Conservation (phyloP, 2,329 filamentous ascomycete genomes). For the Fusarium nematophilum region DNA sequence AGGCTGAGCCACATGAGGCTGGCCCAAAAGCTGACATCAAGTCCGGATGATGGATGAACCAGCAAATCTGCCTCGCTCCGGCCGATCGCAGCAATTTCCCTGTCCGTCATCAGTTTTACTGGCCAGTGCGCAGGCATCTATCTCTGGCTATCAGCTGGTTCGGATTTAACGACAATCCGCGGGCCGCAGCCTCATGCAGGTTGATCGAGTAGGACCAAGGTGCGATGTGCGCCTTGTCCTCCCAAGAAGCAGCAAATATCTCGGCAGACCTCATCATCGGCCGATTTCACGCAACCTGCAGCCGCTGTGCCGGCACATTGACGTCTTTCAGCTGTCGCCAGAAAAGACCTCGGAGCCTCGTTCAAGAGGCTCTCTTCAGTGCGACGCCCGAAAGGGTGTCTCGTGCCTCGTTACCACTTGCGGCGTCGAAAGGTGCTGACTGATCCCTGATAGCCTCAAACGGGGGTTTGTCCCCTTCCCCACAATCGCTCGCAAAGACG, state of each 20-base stretch:
- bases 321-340: too few relatives aligned
- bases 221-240: background rate
- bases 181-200: background rate
- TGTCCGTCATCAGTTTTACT: too few relatives aligned
- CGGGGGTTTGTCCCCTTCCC: constrained; percentile 12
- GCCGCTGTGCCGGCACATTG: too few relatives aligned
- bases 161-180: too few relatives aligned
- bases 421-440: background rate
- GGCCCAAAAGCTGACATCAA: background rate
- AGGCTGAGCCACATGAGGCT: too few relatives aligned
- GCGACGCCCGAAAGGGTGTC: background rate
- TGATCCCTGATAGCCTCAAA: background rate
- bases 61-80: too few relatives aligned
- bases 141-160: too few relatives aligned
- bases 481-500: constrained; percentile 9
- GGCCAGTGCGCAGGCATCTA: too few relatives aligned
- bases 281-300: background rate
- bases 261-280: constrained; percentile 19
- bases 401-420: constrained; percentile 31
- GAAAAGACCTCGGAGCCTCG: too few relatives aligned
- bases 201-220: background rate
- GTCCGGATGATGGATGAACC: too few relatives aligned
- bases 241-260: constrained; percentile 4
- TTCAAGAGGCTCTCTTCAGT: too few relatives aligned
- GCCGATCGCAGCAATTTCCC: too few relatives aligned